These are phyloP conservation scores for Inga leiocalycina DNA, from an alignment of 306 rosid genomes.

Conservation along the genomic window DNA sequence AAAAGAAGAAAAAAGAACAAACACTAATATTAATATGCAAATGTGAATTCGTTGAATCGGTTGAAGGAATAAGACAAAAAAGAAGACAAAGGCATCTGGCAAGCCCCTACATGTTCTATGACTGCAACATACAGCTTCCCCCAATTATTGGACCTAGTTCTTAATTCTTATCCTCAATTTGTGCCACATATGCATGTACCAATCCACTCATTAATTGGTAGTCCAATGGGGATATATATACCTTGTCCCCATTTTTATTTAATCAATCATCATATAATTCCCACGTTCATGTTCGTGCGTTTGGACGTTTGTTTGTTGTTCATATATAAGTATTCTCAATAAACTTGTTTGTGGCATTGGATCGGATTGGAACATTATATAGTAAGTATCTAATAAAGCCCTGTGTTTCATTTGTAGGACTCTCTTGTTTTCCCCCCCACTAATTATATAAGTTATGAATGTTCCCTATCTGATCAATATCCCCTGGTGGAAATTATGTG, in stretches of 20 bases:
- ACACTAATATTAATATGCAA: neutral
- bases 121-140: neutral
- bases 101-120: neutral
- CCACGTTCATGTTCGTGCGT: slow-evolving; percentile 6
- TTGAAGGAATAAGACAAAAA: neutral
- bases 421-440: neutral
- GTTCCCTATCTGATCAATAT: neutral
- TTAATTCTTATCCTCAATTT: neutral
- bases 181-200: neutral
- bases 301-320: neutral
- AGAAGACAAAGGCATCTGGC: neutral
- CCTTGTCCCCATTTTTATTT: neutral
- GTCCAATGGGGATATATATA: neutral
- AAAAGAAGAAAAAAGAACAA: neutral
- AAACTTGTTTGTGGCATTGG: neutral
- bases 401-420: neutral
- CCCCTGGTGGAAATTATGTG: neutral
- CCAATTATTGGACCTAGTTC: neutral
- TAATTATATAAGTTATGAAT: neutral
- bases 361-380: neutral
- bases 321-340: neutral
- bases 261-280: neutral
- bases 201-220: neutral
- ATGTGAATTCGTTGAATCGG: neutral
- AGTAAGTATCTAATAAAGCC: neutral